These are phyloP conservation scores for Phaeosphaeriaceae sp. DNA, from an alignment of 2,329 filamentous ascomycete genomes.

Conservation along the genomic window DNA sequence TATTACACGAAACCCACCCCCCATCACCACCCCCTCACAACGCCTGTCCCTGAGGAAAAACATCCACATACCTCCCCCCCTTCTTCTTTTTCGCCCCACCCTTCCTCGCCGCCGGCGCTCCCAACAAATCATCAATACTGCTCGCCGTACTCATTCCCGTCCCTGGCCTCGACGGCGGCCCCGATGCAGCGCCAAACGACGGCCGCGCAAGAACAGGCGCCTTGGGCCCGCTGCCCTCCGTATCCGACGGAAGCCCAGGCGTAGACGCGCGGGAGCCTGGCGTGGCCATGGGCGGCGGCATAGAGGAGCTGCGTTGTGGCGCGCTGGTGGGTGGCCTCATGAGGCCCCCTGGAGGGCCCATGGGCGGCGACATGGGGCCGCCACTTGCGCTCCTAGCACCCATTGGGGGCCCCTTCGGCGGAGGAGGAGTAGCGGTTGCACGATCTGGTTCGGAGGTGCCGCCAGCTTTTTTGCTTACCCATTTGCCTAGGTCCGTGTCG, in stretches of 20 bases:
- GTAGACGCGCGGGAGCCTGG: constrained; percentile 39
- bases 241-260: constrained; percentile 40
- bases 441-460: constrained; percentile 65
- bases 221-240: constrained; percentile 36
- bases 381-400: constrained; percentile 58
- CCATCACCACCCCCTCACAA: neutral
- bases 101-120: constrained; percentile 73
- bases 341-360: constrained; percentile 21
- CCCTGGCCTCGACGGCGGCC: constrained; percentile 58
- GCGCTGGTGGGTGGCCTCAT: constrained; percentile 26
- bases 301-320: constrained; percentile 40
- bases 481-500: constrained; percentile 94
- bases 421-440: constrained; percentile 71
- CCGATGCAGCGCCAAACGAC: constrained; percentile 29
- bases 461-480: constrained; percentile 94
- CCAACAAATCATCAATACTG: constrained; percentile 91
- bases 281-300: constrained; percentile 44
- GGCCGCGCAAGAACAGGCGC: constrained; percentile 34
- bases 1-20: neutral
- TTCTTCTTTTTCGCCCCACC: constrained; percentile 72
- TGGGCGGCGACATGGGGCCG: constrained; percentile 52
- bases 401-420: constrained; percentile 64
- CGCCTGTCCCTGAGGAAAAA: constrained; percentile 65
- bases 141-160: constrained; percentile 91
- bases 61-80: constrained; percentile 89